These are phyloP conservation scores for Termitomyces sp. DNA, from an alignment of 1,284 basidiomycete genomes.

Conservation along the genomic window DNA sequence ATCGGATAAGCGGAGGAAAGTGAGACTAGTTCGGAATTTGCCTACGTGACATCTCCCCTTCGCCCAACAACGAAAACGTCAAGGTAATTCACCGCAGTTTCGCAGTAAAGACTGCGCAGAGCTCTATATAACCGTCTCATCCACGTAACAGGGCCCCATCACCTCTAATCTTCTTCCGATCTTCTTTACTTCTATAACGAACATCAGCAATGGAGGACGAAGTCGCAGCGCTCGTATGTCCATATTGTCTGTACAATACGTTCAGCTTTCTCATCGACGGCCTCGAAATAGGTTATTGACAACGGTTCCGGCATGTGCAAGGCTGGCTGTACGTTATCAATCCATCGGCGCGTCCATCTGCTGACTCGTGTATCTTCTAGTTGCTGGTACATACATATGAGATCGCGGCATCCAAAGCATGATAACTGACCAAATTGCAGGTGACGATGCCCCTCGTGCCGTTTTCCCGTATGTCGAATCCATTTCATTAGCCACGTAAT, in stretches of 20 bases:
- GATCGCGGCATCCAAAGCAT: slow-evolving; percentile 1
- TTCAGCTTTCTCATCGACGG: slow-evolving; percentile 1
- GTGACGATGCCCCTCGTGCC: slow-evolving; percentile 68
- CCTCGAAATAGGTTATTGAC: slow-evolving; percentile 63
- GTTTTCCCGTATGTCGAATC: slow-evolving; percentile 56
- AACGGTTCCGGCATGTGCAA: slow-evolving; percentile 92
- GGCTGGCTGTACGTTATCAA: slow-evolving; percentile 69
- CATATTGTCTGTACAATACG: neutral
- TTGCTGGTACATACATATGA: slow-evolving; percentile 40
- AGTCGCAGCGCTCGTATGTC: slow-evolving; percentile 43
- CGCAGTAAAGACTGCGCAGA: slow-evolving; percentile 18
- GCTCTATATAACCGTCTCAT: slow-evolving; percentile 13
- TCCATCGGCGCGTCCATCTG: slow-evolving; percentile 11
- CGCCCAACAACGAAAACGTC: slow-evolving; percentile 19
- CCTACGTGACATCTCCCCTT: slow-evolving; percentile 16
- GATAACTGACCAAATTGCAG: slow-evolving; percentile 28
- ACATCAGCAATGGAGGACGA: slow-evolving; percentile 42
- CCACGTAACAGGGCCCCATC: slow-evolving; percentile 15
- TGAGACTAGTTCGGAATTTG: slow-evolving; percentile 17
- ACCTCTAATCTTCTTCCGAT: slow-evolving; percentile 12
- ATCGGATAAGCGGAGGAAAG: slow-evolving; percentile 19
- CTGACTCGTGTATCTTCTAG: slow-evolving; percentile 26
- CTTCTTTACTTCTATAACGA: slow-evolving; percentile 22
- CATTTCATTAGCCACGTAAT: slow-evolving; percentile 1
- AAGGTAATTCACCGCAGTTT: slow-evolving; percentile 18